Percentiles rank a stretch among this genome's conserved stretches.
These are phyloP conservation scores for Gelatoporia subvermispora DNA, from an alignment of 768 basidiomycete species.

Conservation along the genomic window DNA sequence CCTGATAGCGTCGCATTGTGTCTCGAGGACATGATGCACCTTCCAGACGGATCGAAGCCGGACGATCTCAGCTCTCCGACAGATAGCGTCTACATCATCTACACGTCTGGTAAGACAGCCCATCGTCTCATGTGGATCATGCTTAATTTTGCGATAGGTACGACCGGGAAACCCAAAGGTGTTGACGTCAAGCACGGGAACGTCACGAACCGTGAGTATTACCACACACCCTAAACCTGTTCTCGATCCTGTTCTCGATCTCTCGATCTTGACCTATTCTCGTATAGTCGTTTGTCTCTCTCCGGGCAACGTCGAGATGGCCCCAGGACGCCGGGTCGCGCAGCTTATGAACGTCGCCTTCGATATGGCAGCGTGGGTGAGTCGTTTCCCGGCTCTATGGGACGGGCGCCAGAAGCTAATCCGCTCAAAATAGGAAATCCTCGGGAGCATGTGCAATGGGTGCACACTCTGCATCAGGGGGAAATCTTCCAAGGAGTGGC, in stretches of 20 bases:
- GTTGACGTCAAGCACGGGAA: slow-evolving; percentile 54
- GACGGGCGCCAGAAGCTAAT: too few relatives aligned
- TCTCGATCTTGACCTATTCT: not conserved
- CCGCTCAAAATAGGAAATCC: slow-evolving; percentile 29
- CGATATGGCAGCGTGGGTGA: slow-evolving; percentile 58
- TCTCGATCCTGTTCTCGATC: not conserved
- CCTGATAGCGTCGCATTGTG: slow-evolving; percentile 11
- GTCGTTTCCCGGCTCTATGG: too few relatives aligned
- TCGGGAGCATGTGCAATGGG: slow-evolving; percentile 48
- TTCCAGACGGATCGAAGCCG: slow-evolving; percentile 22
- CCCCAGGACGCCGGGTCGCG: slow-evolving; percentile 48
- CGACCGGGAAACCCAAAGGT: slow-evolving; percentile 56
- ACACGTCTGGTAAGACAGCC: slow-evolving; percentile 45
- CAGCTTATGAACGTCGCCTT: slow-evolving; percentile 62
- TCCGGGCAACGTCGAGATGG: slow-evolving; percentile 55
- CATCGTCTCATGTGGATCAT: not conserved
- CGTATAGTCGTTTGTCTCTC: slow-evolving; percentile 36
- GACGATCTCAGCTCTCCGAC: slow-evolving; percentile 30
- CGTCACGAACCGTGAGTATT: slow-evolving; percentile 47
- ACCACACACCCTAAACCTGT: not conserved
- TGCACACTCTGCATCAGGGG: slow-evolving; percentile 50
- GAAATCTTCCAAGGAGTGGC: slow-evolving; percentile 46
- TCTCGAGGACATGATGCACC: slow-evolving; percentile 18
- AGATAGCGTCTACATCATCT: slow-evolving; percentile 54
- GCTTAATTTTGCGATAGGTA: slow-evolving; percentile 28